Evolutionary conservation across 2,329 filamentous ascomycete species (phyloP), one percentile per base, ranked within the genome.

Genomic region (Lachnellula subtilissima): DNA sequence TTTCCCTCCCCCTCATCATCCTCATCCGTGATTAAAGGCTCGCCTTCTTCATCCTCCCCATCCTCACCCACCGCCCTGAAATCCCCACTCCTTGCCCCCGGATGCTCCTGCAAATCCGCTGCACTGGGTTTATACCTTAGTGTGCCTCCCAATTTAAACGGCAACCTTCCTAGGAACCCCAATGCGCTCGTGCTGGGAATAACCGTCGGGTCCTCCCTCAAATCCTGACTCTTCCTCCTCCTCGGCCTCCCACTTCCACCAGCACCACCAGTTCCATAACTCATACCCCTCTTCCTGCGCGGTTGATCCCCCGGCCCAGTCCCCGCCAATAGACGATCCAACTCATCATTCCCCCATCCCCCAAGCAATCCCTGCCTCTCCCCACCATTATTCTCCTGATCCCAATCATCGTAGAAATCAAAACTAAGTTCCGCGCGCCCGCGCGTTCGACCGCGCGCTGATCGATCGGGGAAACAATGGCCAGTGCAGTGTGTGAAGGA

Each of bases 391-490:
- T 32, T 32, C 28, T 69, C 67, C 23, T 84, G 81, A 53, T 96
- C 91, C 93, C 93, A 97, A 72, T 97, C 93, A 72, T 97, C 93
- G 75, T 97, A 97, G 71, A 97, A 97, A 72, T 97, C 93, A 70
- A 97, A 97, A 67, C 84, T 92, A 66, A 88, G 83, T 73, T 97
- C 92, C 28, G 91, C 88, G 51, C 84, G 73, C 2, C 83, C 84
- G 58, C 75, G 73, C 23, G 76, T 75, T 8, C 80, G 76, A 19
- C 81, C 80, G 56, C 88, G 85, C 69, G 93, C 89, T 64, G 92
- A 88, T 53, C 83, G 83, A 67, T 84, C 84, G 53, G 89, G 87
- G 37, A 85, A 73, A 63, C 90, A 90, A 53, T 85, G 83, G 12
- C 84, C 78, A 46, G 86, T 85, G 64, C 91, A 91, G 70, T 87